phyloP scores from a whole-genome alignment of 2,329 filamentous ascomycete genomes.

The Colletotrichum truncatum region DNA sequence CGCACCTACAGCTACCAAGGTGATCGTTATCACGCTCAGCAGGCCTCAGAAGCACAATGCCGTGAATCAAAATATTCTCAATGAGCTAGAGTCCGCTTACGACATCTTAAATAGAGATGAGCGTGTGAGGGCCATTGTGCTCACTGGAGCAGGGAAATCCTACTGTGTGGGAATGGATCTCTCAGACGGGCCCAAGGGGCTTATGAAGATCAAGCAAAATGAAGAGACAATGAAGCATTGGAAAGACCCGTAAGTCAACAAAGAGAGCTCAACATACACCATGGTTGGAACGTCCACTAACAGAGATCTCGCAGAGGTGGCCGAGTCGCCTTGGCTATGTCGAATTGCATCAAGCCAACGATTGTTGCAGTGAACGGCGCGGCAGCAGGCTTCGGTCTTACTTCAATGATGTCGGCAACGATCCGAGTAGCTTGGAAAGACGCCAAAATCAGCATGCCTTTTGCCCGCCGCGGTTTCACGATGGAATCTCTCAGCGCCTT shows the following conservation, averaged over 20 bases:
- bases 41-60: background rate
- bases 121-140: background rate
- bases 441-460: slow-evolving; percentile 29
- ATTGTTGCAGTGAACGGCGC: slow-evolving; percentile 32
- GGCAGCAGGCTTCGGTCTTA: slow-evolving; percentile 30
- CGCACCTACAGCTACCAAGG: background rate
- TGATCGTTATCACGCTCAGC: slow-evolving; percentile 5
- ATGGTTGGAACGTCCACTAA: background rate
- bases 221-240: background rate
- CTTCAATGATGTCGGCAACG: slow-evolving; percentile 23
- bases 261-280: background rate
- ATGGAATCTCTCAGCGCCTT: slow-evolving; percentile 32
- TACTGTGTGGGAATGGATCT: slow-evolving; percentile 16
- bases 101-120: background rate
- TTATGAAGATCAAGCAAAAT: background rate
- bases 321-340: slow-evolving; percentile 10
- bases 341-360: slow-evolving; percentile 31
- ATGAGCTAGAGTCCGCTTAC: slow-evolving; percentile 7
- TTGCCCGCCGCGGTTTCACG: slow-evolving; percentile 27
- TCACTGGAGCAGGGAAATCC: slow-evolving; percentile 8
- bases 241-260: background rate
- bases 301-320: slow-evolving; percentile 34
- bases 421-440: slow-evolving; percentile 21
- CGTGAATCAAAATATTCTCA: slow-evolving; percentile 9
- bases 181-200: background rate